Base-by-base conservation (phyloP, 495 filamentous ascomycete genomes). In the Aspergillus kassunensis region DNA sequence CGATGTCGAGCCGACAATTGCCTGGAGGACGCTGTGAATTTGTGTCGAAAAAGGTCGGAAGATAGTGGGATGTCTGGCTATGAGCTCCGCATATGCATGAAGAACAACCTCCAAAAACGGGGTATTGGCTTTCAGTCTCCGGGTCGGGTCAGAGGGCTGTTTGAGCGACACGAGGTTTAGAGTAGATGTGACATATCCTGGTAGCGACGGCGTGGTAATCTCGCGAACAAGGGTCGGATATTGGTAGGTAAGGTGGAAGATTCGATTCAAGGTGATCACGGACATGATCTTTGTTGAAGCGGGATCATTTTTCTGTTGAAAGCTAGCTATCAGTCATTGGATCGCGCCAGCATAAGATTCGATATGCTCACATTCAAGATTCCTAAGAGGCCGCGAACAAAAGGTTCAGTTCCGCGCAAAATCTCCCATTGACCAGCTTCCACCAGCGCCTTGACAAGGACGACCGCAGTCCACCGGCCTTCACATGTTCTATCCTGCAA, bases 171-270 rank as follows among this genome's bases (percentile, higher is more conserved):
- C 68, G 20, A 89, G 69, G 60, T 86, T 84, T 18, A 95, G 67
- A 46, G 87, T 90, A 6, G 84, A 76, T 9, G 81, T 82, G 45
- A 89, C 77, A 56, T 90, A 95, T 5, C 75, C 71, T 13, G 88
- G 83, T 12, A 97, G 74, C 15, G 82, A 86, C 9, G 91, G 91
- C 3, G 90, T 95, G 2, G 88, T 90, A 54, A 95, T 87, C 62
- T 96, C 90, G 57, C 90, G 77, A n/a, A 91, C 76, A 19, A 95
- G 75, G 15, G 87, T 90, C 33, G 83, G 87, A 69, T 90, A 87
- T 44, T 83, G 81, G 57, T 90, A 89, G 49, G 88, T 86, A 19
- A 91, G 75, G 47, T 83, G 76, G 75, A 89, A 95, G 49, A 95
- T 90, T 56, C 86, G 85, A 18, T 87, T 88, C 53, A 95, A 62